Evolutionary conservation across 2,329 filamentous ascomycete genomes (phyloP), one percentile per base, ranked within the genome.

Genomic region (Fusarium multiceps): DNA sequence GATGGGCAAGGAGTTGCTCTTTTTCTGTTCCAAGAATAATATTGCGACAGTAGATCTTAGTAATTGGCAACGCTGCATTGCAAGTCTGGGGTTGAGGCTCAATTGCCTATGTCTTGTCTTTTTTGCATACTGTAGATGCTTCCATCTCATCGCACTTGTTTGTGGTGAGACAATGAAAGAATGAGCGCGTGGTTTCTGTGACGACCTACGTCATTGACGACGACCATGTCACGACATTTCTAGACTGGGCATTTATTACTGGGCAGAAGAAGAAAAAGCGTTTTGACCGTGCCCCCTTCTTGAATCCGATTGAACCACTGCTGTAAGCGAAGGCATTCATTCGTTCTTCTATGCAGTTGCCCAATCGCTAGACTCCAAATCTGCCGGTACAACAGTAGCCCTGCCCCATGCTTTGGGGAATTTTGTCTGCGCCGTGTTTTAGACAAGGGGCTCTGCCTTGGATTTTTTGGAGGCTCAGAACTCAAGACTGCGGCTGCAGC

Each of bases 131-230:
- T 30, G 28, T 37, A 51, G 48, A 41, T 41, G 48, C 48, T 51
- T 41, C 32, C 41, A 40, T 18, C 23, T 58, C 41, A 30, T 30
- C 28, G 28, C 13, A 6, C 28, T 30, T 30, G 28, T 30, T 30
- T 30, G 66, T 74, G 71, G 68, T 73, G 72, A 73, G 72, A 74
- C 72, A 72, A 61, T 46, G 62, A 53, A 71, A 72, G 69, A 72
- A 74, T 71, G 71, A 57, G 69, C 58, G 65, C 72, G 62, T 74
- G 69, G 72, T 74, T 74, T 64, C 72, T 69, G 63, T 70, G 72
- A 71, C 72, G 69, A 74, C 69, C 51, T 74, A 74, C 72, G 72
- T 74, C 72, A 74, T 74, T 74, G 64, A 63, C 46, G 59, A 73
- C 64, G 23, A 61, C 47, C 28, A 62, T 37, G 55, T 58, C 68